A percentile compares a stretch with the other conserved stretches of the same genome.
Evolutionary conservation across 805 yeast species (phyloP).

Genomic region (Wickerhamiella australiensis): DNA sequence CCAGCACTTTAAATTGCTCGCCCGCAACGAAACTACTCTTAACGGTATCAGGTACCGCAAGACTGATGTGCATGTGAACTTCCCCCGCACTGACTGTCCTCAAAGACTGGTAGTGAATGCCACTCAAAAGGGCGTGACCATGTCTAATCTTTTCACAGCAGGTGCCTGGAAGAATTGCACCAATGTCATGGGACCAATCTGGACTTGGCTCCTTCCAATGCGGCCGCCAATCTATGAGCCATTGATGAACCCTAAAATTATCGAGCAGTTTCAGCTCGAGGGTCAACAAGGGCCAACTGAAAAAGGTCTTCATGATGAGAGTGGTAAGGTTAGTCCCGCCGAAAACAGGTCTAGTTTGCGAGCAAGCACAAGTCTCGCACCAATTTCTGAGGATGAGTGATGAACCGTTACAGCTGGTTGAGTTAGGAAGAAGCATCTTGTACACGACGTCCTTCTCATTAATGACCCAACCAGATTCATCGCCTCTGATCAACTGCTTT

Average conservation of each 20-base stretch:
- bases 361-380: background rate
- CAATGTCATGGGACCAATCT: constrained; percentile 25
- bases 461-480: background rate
- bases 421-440: too few relatives aligned
- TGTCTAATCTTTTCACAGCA: constrained; percentile 23
- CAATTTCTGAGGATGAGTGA: background rate
- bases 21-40: constrained; percentile 26
- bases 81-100: constrained; percentile 31
- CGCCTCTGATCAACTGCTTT: too few relatives aligned
- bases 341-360: background rate
- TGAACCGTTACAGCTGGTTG: too few relatives aligned
- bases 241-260: constrained; percentile 12
- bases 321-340: background rate
- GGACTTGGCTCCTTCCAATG: constrained; percentile 25
- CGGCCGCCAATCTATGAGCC: constrained; percentile 13
- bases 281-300: background rate
- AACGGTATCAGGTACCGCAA: constrained; percentile 38
- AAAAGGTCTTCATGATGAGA: background rate
- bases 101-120: constrained; percentile 34
- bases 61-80: constrained; percentile 27
- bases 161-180: constrained; percentile 23
- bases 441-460: too few relatives aligned
- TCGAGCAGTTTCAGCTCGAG: constrained; percentile 1
- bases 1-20: constrained; percentile 37
- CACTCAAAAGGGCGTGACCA: constrained; percentile 30